Conservation (phyloP, 306 rosid genomes). For the Medicago lupulina region DNA sequence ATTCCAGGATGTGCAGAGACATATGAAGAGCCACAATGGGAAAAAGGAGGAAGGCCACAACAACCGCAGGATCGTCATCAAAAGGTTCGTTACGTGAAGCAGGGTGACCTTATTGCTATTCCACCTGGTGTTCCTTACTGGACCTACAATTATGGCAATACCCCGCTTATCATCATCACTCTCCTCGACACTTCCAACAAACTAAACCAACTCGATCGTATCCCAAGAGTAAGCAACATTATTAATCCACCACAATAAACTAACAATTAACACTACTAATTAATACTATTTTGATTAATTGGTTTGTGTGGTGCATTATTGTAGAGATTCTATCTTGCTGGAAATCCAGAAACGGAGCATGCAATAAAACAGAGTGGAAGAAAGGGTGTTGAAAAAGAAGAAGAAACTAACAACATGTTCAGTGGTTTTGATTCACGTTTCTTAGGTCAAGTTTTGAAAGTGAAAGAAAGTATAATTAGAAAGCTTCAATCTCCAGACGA, state of each 20-base stretch:
- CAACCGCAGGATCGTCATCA: constrained; percentile 31
- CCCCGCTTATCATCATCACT: constrained; percentile 34
- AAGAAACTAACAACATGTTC: constrained; percentile 23
- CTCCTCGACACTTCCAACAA: constrained; percentile 29
- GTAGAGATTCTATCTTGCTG: constrained; percentile 48
- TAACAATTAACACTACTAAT: too few species aligned
- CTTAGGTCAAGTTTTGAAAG: constrained; percentile 13
- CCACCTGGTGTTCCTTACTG: constrained; percentile 43
- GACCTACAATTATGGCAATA: constrained; percentile 37
- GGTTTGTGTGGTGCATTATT: too few species aligned
- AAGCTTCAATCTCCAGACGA: constrained; percentile 14
- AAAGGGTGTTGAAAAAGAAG: neutral
- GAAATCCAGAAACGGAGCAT: constrained; percentile 36
- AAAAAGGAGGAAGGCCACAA: neutral
- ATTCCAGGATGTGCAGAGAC: constrained; percentile 41
- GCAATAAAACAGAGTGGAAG: neutral
- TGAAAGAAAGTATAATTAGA: neutral
- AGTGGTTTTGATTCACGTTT: constrained; percentile 34
- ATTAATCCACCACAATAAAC: too few species aligned
- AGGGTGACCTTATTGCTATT: constrained; percentile 44
- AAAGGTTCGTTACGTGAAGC: constrained; percentile 27
- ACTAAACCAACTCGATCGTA: constrained; percentile 37
- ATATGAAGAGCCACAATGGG: constrained; percentile 23
- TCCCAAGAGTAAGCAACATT: constrained; percentile 31
- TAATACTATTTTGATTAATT: too few species aligned